Conservation (phyloP, 257 asterid genomes). For the Rubia yunnanensis region DNA sequence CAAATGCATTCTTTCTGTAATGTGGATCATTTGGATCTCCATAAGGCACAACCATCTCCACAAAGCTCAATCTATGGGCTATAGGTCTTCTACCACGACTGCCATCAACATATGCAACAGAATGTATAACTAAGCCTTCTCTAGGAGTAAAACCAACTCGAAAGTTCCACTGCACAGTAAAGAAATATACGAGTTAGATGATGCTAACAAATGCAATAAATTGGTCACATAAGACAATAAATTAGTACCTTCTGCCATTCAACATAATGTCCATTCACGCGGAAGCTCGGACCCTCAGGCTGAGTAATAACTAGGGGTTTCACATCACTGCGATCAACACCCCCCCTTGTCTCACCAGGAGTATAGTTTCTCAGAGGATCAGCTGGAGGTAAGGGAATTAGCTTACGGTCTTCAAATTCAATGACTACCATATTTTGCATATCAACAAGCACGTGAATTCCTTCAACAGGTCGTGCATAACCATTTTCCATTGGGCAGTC, state of each 20-base stretch:
- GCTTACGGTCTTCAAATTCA: slow-evolving; percentile 90
- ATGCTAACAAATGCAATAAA: not conserved
- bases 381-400: slow-evolving; percentile 89
- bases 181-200: not conserved
- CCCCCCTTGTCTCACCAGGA: slow-evolving; percentile 91
- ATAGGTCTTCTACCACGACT: slow-evolving; percentile 92
- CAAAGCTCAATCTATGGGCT: slow-evolving; percentile 96
- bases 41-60: slow-evolving; percentile 98
- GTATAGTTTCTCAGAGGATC: slow-evolving; percentile 94
- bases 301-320: slow-evolving; percentile 79
- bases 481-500: slow-evolving; percentile 98
- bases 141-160: slow-evolving; percentile 95
- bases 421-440: slow-evolving; percentile 89
- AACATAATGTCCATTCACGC: slow-evolving; percentile 63
- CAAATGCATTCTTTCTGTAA: slow-evolving; percentile 94
- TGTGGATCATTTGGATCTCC: slow-evolving; percentile 99
- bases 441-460: slow-evolving; percentile 86
- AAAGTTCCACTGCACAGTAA: slow-evolving; percentile 73
- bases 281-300: slow-evolving; percentile 98
- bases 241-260: slow-evolving; percentile 89
- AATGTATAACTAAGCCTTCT: slow-evolving; percentile 93
- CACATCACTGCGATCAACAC: slow-evolving; percentile 92
- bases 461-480: slow-evolving; percentile 97
- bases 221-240: not conserved
- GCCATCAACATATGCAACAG: slow-evolving; percentile 96